These are phyloP conservation scores for Beauveria varroae DNA, from an alignment of 2,329 filamentous ascomycete species.

Conservation along the genomic window DNA sequence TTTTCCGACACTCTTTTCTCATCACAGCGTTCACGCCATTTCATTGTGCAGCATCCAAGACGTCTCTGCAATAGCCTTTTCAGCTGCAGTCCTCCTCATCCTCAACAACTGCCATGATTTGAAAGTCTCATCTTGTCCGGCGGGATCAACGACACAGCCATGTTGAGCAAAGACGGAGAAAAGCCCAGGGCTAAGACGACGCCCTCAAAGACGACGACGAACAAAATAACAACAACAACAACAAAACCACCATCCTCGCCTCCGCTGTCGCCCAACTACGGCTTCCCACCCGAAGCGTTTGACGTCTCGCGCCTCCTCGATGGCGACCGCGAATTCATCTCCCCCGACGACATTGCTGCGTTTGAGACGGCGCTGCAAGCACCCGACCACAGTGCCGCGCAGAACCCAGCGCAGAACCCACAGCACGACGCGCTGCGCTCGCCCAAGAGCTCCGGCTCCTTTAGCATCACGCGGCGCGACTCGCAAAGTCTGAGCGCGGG, in stretches of 20 bases:
- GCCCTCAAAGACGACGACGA: neutral
- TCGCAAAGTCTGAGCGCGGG: conserved; percentile 23
- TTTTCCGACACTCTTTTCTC: neutral
- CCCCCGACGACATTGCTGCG: conserved; percentile 61
- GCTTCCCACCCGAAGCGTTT: conserved; percentile 56
- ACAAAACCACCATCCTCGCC: neutral
- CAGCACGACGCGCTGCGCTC: conserved; percentile 30
- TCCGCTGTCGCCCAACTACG: conserved; percentile 31
- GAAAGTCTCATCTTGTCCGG: neutral
- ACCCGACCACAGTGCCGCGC: conserved; percentile 61
- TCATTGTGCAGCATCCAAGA: neutral
- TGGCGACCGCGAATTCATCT: conserved; percentile 68
- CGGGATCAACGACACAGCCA: neutral
- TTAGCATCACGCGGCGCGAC: conserved; percentile 35
- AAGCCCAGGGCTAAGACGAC: neutral
- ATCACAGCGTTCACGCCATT: neutral
- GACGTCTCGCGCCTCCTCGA: conserved; percentile 70
- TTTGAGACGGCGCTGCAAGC: conserved; percentile 79
- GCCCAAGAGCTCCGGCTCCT: conserved; percentile 32
- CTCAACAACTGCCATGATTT: conserved; percentile 1
- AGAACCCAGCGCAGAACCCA: neutral
- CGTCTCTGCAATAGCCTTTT: neutral
- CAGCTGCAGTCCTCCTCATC: neutral
- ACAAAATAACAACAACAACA: too few species aligned
- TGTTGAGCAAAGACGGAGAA: neutral